phyloP scores from a whole-genome alignment of 2,329 filamentous ascomycete species.

The Aspergillus texensis region DNA sequence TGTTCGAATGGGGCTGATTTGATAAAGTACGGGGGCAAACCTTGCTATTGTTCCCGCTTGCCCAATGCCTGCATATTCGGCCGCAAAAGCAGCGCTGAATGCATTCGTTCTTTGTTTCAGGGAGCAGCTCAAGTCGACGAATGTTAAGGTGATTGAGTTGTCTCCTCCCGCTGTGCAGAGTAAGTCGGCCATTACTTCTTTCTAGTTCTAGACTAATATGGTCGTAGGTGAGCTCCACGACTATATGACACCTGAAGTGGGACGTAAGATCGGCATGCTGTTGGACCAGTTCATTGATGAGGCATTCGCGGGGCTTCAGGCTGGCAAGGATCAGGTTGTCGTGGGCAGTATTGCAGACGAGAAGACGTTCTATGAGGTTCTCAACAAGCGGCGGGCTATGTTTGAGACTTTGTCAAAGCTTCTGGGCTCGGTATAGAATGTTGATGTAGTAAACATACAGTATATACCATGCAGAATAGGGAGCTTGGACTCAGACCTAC shows the following conservation, averaged over 20 bases:
- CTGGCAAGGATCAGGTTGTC: constrained; percentile 48
- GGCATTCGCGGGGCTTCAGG: constrained; percentile 47
- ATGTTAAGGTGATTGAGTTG: constrained; percentile 52
- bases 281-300: constrained; percentile 49
- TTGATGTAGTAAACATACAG: neutral
- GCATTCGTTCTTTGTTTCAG: constrained; percentile 50
- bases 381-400: constrained; percentile 30
- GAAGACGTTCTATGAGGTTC: constrained; percentile 36
- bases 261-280: constrained; percentile 53
- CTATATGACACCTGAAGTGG: constrained; percentile 46
- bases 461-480: neutral
- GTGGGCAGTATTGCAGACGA: constrained; percentile 35
- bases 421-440: neutral
- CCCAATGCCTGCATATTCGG: constrained; percentile 55
- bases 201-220: neutral
- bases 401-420: constrained; percentile 13
- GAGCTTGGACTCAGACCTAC: too few relatives aligned
- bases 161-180: constrained; percentile 48
- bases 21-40: constrained; percentile 42
- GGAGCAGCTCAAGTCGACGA: constrained; percentile 42
- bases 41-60: constrained; percentile 53
- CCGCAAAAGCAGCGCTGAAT: constrained; percentile 58
- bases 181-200: constrained; percentile 15
- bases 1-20: too few relatives aligned
- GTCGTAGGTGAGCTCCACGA: constrained; percentile 54